phyloP scores from a whole-genome alignment of 1,284 basidiomycete species.

The Rhodofomes roseus region DNA sequence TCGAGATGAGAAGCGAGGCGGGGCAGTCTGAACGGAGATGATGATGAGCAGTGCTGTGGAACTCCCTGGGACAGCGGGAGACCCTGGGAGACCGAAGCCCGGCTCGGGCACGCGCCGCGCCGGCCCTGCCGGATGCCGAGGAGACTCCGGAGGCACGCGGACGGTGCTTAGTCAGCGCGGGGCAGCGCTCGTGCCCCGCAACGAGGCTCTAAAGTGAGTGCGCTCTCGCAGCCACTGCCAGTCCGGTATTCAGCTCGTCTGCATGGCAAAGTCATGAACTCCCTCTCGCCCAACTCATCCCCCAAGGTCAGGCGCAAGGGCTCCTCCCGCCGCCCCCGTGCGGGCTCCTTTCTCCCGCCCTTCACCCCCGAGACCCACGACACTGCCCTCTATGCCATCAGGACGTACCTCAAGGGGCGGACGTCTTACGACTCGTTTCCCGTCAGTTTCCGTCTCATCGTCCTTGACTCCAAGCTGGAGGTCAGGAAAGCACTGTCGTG shows the following conservation, averaged over 20 bases:
- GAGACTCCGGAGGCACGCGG: neutral
- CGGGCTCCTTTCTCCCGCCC: constrained; percentile 57
- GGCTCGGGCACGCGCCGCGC: neutral
- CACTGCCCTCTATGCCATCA: constrained; percentile 73
- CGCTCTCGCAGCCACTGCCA: neutral
- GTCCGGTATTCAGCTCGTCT: constrained; percentile 13
- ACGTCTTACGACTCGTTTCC: constrained; percentile 95
- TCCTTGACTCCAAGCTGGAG: constrained; percentile 91
- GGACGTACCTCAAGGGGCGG: constrained; percentile 80
- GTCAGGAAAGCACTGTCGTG: constrained; percentile 93
- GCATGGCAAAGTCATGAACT: constrained; percentile 34
- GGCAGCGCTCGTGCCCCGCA: constrained; percentile 6
- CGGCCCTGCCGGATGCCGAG: neutral
- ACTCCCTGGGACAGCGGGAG: neutral
- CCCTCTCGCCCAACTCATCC: constrained; percentile 30
- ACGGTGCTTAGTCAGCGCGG: constrained; percentile 10
- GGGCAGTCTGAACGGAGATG: constrained; percentile 7
- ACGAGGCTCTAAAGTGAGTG: constrained; percentile 2
- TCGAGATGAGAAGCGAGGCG: constrained; percentile 13
- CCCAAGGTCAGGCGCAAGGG: constrained; percentile 34
- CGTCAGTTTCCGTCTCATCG: constrained; percentile 93
- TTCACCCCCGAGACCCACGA: constrained; percentile 66
- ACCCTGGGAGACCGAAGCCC: too few species aligned
- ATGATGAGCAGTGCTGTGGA: neutral
- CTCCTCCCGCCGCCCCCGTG: constrained; percentile 47